A percentile compares a stretch with the other conserved stretches of the same genome.
These are phyloP conservation scores for Naganishia onofrii DNA, from an alignment of 768 basidiomycete genomes.

Conservation along the genomic window DNA sequence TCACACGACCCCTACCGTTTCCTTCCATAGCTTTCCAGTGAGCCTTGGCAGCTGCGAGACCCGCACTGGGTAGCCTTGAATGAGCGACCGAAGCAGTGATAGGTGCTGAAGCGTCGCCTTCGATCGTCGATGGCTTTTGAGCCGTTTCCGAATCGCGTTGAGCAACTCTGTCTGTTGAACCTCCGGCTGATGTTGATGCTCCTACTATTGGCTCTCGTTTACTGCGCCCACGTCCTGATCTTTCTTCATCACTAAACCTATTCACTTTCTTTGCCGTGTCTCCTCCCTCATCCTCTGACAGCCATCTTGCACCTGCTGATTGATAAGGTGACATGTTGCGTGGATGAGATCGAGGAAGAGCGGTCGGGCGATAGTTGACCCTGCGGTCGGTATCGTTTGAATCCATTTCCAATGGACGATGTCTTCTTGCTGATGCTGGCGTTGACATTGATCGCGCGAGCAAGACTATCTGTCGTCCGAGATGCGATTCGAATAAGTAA, in stretches of 20 bases:
- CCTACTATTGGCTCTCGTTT: not conserved
- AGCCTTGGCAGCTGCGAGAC: conserved; percentile 25
- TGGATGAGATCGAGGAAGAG: conserved; percentile 24
- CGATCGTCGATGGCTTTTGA: not conserved
- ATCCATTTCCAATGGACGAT: conserved; percentile 27
- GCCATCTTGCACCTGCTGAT: conserved; percentile 38
- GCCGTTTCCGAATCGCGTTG: not conserved
- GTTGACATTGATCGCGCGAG: conserved; percentile 3
- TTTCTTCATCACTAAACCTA: conserved; percentile 19
- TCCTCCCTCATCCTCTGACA: conserved; percentile 48
- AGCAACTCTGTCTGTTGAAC: not conserved
- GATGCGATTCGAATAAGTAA: not conserved
- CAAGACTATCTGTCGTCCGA: not conserved
- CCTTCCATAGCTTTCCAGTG: conserved; percentile 28
- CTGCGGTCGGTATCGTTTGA: conserved; percentile 19
- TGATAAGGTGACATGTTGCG: conserved; percentile 23
- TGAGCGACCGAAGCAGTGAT: not conserved
- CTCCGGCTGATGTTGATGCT: not conserved
- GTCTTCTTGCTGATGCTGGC: conserved; percentile 21
- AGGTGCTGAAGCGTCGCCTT: not conserved
- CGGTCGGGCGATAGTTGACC: conserved; percentile 31
- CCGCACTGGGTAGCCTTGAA: conserved; percentile 12
- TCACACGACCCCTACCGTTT: conserved; percentile 1
- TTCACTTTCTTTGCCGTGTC: conserved; percentile 22
- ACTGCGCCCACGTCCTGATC: conserved; percentile 2